Evolutionary conservation across 148 eudicot genomes (phyloP).

Genomic region (Rhododendron vialii): DNA sequence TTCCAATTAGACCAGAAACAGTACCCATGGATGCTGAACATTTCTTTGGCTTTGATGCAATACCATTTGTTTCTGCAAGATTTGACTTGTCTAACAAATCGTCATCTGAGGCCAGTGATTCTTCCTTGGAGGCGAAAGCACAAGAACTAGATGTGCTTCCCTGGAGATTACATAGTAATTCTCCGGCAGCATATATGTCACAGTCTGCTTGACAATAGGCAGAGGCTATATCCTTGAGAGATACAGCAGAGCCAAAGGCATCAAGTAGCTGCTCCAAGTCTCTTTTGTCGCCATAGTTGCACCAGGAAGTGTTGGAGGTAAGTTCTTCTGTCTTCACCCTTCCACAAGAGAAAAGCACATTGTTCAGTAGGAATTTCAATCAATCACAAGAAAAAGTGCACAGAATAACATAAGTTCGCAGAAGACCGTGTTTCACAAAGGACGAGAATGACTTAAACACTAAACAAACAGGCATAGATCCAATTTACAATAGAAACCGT

Average conservation of each 20-base stretch:
- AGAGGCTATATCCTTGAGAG: slow-evolving; percentile 52
- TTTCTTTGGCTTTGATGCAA: slow-evolving; percentile 21
- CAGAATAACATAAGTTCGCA: not conserved
- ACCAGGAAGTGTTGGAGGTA: slow-evolving; percentile 10
- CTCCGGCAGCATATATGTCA: slow-evolving; percentile 40
- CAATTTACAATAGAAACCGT: not conserved
- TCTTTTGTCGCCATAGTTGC: slow-evolving; percentile 20
- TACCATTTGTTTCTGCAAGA: slow-evolving; percentile 4
- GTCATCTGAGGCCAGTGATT: slow-evolving; percentile 10
- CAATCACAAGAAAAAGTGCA: not conserved
- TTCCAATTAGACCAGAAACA: slow-evolving; percentile 42
- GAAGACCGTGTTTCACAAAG: not conserved
- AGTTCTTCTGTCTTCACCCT: slow-evolving; percentile 30
- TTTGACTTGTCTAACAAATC: slow-evolving; percentile 10
- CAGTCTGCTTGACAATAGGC: slow-evolving; percentile 58
- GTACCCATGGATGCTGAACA: slow-evolving; percentile 37
- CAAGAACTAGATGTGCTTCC: slow-evolving; percentile 26
- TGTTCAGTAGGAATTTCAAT: not conserved
- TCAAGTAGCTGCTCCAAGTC: slow-evolving; percentile 59
- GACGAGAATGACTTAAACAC: not conserved
- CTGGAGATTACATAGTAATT: slow-evolving; percentile 39
- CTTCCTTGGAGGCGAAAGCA: slow-evolving; percentile 20
- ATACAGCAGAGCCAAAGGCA: slow-evolving; percentile 59
- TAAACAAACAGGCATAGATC: not conserved
- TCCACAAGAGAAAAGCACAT: slow-evolving; percentile 11